Evolutionary conservation across 2,329 filamentous ascomycete species (phyloP).

Genomic region (Nothomitra cinnamomea): DNA sequence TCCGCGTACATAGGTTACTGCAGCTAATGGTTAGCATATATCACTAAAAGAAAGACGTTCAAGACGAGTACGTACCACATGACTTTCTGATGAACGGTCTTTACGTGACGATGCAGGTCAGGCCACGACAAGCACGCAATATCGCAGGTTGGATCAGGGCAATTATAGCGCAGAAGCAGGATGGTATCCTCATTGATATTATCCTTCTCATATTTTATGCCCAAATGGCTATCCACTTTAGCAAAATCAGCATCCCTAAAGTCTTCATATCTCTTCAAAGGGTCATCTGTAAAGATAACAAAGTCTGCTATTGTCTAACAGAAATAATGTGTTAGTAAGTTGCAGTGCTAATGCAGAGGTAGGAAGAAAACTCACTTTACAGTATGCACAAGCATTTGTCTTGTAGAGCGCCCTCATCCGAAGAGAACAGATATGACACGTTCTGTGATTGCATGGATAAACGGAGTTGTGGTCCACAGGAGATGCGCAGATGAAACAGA

Average conservation of each 20-base stretch:
- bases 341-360: background rate
- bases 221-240: conserved; percentile 66
- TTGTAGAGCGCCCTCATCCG: conserved; percentile 89
- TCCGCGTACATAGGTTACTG: conserved; percentile 71
- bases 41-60: background rate
- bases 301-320: conserved; percentile 32
- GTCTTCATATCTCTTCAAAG: conserved; percentile 69
- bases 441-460: conserved; percentile 87
- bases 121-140: conserved; percentile 71
- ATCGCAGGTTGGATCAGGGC: conserved; percentile 70
- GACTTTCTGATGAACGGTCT: conserved; percentile 62
- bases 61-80: conserved; percentile 43
- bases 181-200: conserved; percentile 86
- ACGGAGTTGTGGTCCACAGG: conserved; percentile 74
- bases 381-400: conserved; percentile 92
- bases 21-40: background rate
- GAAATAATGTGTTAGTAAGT: background rate
- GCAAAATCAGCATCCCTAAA: conserved; percentile 58
- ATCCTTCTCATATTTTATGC: conserved; percentile 76
- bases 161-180: conserved; percentile 82
- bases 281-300: conserved; percentile 84
- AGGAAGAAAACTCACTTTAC: conserved; percentile 44
- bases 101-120: conserved; percentile 67
- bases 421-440: conserved; percentile 89
- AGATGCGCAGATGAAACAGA: conserved; percentile 97